Percentiles rank a stretch among this genome's conserved stretches.
Evolutionary conservation across 495 filamentous ascomycete species (phyloP).

Genomic region (Staphylotrichum longicolle): DNA sequence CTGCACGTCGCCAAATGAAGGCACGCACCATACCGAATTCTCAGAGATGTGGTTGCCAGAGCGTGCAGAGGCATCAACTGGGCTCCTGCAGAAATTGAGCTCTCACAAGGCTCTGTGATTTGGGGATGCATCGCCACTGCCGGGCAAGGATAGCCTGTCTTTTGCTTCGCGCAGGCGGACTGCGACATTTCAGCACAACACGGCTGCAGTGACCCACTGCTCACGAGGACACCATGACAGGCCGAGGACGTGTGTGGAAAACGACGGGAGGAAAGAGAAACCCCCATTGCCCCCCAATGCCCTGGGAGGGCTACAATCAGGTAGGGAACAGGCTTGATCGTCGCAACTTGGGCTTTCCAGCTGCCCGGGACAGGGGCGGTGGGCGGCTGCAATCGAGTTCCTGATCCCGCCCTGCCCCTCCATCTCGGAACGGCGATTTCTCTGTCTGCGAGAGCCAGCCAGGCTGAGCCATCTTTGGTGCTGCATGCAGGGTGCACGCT

Average conservation of each 20-base stretch:
- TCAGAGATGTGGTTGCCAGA: not conserved
- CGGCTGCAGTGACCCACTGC: conserved; percentile 12
- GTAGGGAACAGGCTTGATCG: not conserved
- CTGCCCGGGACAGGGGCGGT: not conserved
- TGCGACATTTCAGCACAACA: not conserved
- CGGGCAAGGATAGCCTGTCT: conserved; percentile 22
- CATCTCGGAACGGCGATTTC: too few species aligned
- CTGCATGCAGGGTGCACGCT: too few species aligned
- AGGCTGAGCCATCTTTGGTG: too few species aligned
- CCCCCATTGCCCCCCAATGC: not conserved
- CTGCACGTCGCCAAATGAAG: not conserved
- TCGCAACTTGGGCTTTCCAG: not conserved
- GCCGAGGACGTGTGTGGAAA: not conserved
- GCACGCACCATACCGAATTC: not conserved
- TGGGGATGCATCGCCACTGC: conserved; percentile 18
- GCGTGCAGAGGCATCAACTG: not conserved
- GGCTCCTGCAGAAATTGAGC: too few species aligned
- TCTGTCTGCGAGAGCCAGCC: too few species aligned
- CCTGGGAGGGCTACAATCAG: not conserved
- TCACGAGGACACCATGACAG: conserved; percentile 24
- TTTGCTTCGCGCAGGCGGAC: not conserved
- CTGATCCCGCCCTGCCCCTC: too few species aligned
- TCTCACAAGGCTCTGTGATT: conserved; percentile 18
- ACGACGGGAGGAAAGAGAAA: not conserved
- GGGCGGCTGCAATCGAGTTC: too few species aligned